Conservation (phyloP, 257 asterid species). For the Gentiana straminea region DNA sequence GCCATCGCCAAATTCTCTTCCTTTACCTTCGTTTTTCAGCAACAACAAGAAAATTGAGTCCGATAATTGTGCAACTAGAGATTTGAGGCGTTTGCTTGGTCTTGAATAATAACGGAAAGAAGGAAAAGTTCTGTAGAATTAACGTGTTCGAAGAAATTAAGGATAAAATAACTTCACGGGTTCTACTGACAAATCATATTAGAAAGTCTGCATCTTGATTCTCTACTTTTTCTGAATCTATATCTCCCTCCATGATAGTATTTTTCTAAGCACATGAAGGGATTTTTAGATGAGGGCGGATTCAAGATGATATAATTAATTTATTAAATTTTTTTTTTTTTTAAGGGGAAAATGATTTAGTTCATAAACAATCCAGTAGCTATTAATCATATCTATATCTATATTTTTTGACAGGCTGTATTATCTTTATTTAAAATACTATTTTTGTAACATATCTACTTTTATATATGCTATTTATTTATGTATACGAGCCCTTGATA, state of each 20-base stretch:
- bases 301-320: slow-evolving; percentile 2
- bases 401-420: too few species aligned
- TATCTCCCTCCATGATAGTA: slow-evolving; percentile 8
- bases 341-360: not conserved
- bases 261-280: slow-evolving; percentile 16
- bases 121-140: not conserved
- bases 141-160: not conserved
- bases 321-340: too few species aligned
- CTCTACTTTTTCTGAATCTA: slow-evolving; percentile 9
- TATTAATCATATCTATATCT: not conserved
- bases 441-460: too few species aligned
- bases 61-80: slow-evolving; percentile 48
- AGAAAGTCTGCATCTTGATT: not conserved
- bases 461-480: too few species aligned
- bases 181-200: not conserved
- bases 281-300: slow-evolving; percentile 4
- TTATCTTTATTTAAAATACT: too few species aligned
- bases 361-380: not conserved
- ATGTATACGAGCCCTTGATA: too few species aligned
- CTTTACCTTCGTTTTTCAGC: slow-evolving; percentile 52
- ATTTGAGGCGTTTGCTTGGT: slow-evolving; percentile 33
- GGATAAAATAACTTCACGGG: not conserved
- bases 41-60: slow-evolving; percentile 13
- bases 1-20: slow-evolving; percentile 66
- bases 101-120: slow-evolving; percentile 9